These are phyloP conservation scores for Lipomyces spencermartinsiae DNA, from an alignment of 805 yeast genomes.

Conservation along the genomic window DNA sequence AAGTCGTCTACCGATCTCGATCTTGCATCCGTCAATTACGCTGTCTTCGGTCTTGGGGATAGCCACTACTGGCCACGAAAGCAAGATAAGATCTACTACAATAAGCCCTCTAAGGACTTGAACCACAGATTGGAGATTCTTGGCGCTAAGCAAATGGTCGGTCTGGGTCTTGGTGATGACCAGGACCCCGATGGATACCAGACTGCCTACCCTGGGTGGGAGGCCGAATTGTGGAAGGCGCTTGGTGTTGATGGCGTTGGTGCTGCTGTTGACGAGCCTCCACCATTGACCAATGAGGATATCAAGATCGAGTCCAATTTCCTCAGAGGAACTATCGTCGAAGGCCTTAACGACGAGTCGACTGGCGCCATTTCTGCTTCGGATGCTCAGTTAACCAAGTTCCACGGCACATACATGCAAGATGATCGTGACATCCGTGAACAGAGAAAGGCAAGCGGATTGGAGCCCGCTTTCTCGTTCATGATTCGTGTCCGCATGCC, in stretches of 20 bases:
- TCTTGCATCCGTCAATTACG: conserved; percentile 59
- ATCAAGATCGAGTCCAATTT: conserved; percentile 86
- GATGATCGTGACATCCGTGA: conserved; percentile 97
- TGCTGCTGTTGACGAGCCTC: conserved; percentile 88
- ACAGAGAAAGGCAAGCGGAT: conserved; percentile 86
- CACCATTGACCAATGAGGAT: conserved; percentile 91
- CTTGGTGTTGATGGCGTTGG: conserved; percentile 83
- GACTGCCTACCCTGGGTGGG: conserved; percentile 92
- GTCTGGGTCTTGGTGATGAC: conserved; percentile 91
- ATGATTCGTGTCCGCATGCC: conserved; percentile 97
- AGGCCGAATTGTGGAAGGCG: conserved; percentile 81
- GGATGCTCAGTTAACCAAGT: conserved; percentile 93
- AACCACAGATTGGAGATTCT: conserved; percentile 66
- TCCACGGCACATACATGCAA: conserved; percentile 98
- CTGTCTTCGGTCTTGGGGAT: conserved; percentile 82
- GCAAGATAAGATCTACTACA: conserved; percentile 91
- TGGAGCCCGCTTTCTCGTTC: conserved; percentile 95
- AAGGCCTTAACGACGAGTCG: conserved; percentile 76
- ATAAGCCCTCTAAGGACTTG: conserved; percentile 85
- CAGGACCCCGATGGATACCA: conserved; percentile 96
- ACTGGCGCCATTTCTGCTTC: conserved; percentile 91
- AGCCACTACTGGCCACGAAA: conserved; percentile 95
- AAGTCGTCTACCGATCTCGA: conserved; percentile 69
- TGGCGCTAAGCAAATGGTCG: conserved; percentile 75
- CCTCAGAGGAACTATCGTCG: conserved; percentile 91